Evolutionary conservation across 2,329 filamentous ascomycete genomes (phyloP).

Genomic region (Gliomastix tumulicola): DNA sequence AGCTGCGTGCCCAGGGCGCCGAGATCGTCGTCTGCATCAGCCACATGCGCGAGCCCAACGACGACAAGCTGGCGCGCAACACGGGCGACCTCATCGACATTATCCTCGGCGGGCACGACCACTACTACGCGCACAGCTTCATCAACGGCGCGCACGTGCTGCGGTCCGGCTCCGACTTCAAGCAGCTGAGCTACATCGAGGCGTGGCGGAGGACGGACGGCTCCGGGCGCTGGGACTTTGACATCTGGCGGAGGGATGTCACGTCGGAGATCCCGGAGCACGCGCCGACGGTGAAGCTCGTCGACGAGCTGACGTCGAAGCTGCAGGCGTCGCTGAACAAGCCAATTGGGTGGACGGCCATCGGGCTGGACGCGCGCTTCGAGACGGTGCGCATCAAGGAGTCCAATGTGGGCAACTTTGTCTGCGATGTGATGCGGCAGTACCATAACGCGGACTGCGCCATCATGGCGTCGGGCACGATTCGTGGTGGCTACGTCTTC

Average conservation of each 20-base stretch:
- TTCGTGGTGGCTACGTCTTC: constrained; percentile 84
- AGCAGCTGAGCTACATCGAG: constrained; percentile 84
- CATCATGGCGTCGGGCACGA: constrained; percentile 79
- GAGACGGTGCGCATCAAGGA: constrained; percentile 71
- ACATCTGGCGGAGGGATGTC: constrained; percentile 69
- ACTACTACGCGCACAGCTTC: constrained; percentile 74
- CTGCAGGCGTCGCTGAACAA: constrained; percentile 74
- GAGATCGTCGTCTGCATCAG: constrained; percentile 79
- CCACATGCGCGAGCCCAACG: constrained; percentile 84
- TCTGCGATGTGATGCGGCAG: constrained; percentile 83
- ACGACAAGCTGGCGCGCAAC: constrained; percentile 75
- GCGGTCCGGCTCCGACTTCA: constrained; percentile 87
- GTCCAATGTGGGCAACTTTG: constrained; percentile 84
- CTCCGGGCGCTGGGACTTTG: constrained; percentile 62
- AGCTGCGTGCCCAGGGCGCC: constrained; percentile 67
- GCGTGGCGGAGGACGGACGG: constrained; percentile 49
- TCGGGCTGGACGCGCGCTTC: constrained; percentile 79
- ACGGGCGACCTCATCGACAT: constrained; percentile 72
- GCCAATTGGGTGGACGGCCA: constrained; percentile 75
- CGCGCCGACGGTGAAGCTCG: constrained; percentile 49
- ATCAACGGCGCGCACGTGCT: constrained; percentile 77
- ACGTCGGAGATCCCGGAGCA: constrained; percentile 63
- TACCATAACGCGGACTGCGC: constrained; percentile 77
- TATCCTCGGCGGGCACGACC: constrained; percentile 83
- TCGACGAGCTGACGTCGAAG: constrained; percentile 62